Percentiles rank a stretch among this genome's conserved stretches.
Evolutionary conservation across 78 protist species (phyloP).

Genomic region (Creolimax fragrantissima): DNA sequence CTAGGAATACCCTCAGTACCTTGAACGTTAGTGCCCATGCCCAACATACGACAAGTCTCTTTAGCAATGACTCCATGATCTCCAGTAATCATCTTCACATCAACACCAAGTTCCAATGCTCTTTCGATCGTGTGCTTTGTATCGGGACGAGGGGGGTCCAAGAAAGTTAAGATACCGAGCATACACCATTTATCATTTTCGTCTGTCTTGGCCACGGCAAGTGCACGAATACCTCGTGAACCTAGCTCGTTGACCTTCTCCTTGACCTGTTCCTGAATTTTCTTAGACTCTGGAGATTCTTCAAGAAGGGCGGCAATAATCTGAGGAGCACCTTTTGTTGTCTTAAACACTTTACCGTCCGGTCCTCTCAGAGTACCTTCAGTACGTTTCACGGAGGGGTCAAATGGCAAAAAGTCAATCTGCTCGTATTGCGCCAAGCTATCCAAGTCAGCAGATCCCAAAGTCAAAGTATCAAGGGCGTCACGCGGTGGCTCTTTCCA

Average conservation of each 20-base stretch:
- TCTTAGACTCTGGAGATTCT: constrained; percentile 31
- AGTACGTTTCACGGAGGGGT: constrained; percentile 51
- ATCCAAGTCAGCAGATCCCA: constrained; percentile 6
- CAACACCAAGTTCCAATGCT: constrained; percentile 59
- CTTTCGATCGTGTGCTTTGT: constrained; percentile 57
- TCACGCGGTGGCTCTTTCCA: constrained; percentile 42
- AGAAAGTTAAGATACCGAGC: constrained; percentile 62
- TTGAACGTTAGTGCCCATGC: constrained; percentile 50
- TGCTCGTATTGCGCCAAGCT: background rate
- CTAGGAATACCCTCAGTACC: constrained; percentile 44
- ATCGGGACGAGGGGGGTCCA: constrained; percentile 80
- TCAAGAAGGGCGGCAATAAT: constrained; percentile 32
- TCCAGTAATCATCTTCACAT: constrained; percentile 84
- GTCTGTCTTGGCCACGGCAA: constrained; percentile 46
- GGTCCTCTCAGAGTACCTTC: constrained; percentile 6
- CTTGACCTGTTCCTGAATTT: constrained; percentile 6
- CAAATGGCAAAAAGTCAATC: constrained; percentile 52
- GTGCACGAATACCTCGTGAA: constrained; percentile 64
- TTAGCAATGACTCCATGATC: constrained; percentile 75
- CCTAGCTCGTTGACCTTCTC: constrained; percentile 53
- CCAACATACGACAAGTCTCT: constrained; percentile 57
- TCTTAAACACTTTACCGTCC: constrained; percentile 35
- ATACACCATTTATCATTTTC: constrained; percentile 48
- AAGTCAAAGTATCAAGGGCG: constrained; percentile 49
- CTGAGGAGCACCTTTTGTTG: constrained; percentile 76